Conservation (phyloP, 139 green algal species). For the Limnomonas spitsbergensis region DNA sequence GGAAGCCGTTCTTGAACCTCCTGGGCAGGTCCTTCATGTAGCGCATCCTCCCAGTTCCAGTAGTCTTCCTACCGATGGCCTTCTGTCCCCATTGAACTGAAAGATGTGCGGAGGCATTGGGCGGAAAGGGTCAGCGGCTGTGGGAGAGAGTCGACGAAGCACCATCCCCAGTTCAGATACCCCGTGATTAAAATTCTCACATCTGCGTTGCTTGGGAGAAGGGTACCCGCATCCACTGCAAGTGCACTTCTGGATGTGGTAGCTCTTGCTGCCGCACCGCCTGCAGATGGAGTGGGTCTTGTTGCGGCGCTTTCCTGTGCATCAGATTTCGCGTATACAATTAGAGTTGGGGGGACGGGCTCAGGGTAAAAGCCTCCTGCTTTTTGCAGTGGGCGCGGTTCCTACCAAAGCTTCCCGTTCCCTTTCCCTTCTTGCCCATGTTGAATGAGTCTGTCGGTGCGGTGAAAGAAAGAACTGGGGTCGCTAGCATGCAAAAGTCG, state of each 20-base stretch:
- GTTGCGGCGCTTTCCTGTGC: slow-evolving; percentile 86
- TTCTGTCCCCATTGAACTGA: slow-evolving; percentile 97
- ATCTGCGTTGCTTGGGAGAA: slow-evolving; percentile 86
- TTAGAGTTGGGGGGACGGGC: not conserved
- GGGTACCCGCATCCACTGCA: slow-evolving; percentile 94
- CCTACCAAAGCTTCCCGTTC: slow-evolving; percentile 90
- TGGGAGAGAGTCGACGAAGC: too few species aligned
- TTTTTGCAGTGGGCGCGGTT: not conserved
- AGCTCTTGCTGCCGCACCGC: slow-evolving; percentile 82
- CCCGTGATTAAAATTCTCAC: slow-evolving; percentile 44
- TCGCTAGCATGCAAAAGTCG: too few species aligned
- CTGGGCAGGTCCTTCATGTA: slow-evolving; percentile 88
- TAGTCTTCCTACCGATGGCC: slow-evolving; percentile 97
- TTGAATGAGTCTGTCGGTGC: too few species aligned
- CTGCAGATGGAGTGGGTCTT: slow-evolving; percentile 97
- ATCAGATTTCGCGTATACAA: not conserved
- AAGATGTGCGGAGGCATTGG: slow-evolving; percentile 10
- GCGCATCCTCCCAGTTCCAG: slow-evolving; percentile 89
- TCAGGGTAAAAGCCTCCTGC: not conserved
- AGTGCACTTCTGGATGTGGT: slow-evolving; percentile 95
- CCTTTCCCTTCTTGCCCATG: slow-evolving; percentile 94
- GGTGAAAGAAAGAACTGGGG: too few species aligned
- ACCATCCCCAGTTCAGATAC: too few species aligned
- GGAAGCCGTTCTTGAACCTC: slow-evolving; percentile 95
- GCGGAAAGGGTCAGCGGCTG: not conserved